phyloP scores from a whole-genome alignment of 2,329 filamentous ascomycete genomes.

The Whalleya microplaca region DNA sequence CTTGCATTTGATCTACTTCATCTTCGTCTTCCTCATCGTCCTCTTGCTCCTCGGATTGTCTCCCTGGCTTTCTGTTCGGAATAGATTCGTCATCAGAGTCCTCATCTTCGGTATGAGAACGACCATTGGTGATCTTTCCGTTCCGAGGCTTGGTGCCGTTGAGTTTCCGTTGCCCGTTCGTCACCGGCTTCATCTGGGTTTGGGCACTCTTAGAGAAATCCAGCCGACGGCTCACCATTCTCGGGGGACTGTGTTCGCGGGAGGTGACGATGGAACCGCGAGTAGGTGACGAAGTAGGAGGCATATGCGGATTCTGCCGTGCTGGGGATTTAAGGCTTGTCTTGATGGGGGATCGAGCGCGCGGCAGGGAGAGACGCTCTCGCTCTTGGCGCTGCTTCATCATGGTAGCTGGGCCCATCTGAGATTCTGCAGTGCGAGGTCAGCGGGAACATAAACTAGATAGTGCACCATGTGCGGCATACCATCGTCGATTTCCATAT shows the following conservation, averaged over 20 bases:
- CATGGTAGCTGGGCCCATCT: conserved; percentile 57
- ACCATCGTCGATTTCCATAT: conserved; percentile 60
- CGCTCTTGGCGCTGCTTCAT: conserved; percentile 55
- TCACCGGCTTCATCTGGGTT: conserved; percentile 14
- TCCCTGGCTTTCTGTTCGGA: conserved; percentile 30
- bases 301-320: conserved; percentile 61
- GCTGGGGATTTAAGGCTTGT: conserved; percentile 65
- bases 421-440: conserved; percentile 45
- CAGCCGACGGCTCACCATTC: conserved; percentile 56
- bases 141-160: conserved; percentile 31
- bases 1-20: conserved; percentile 23
- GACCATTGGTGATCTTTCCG: conserved; percentile 26
- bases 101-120: conserved; percentile 11
- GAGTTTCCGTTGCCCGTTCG: conserved; percentile 30
- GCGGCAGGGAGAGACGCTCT: conserved; percentile 52
- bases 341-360: conserved; percentile 64
- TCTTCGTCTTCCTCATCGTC: conserved; percentile 31
- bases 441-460: neutral
- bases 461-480: conserved; percentile 33
- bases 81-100: conserved; percentile 33
- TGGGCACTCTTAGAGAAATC: conserved; percentile 49
- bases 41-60: conserved; percentile 29
- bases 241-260: conserved; percentile 37
- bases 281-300: conserved; percentile 54
- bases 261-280: conserved; percentile 42